Evolutionary conservation across 2,329 filamentous ascomycete genomes (phyloP), one percentile per base, ranked within the genome.

Genomic region (Colletotrichum lini): DNA sequence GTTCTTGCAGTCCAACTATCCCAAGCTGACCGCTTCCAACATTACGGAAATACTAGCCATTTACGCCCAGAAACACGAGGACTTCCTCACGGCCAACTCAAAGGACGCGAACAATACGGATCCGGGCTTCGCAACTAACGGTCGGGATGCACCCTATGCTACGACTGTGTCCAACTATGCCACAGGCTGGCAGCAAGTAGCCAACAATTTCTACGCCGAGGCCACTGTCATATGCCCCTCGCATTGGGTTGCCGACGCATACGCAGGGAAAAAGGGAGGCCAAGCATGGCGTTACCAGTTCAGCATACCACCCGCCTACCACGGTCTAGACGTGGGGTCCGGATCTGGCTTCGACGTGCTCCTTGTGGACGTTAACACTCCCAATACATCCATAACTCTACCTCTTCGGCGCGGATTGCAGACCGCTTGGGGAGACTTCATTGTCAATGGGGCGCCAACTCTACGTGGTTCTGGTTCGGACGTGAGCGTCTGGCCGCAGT

Each of bases 61-160:
- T 1, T 70, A 70, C 38, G 30, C 62, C 15, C 62, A 53, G 26
- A 60, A 70, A 3, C n/a, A 66, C 47, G 40, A 70, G 21, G 47
- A n/a, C 1, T 66, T 70, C 8, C 47, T 70, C 3, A 15, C 42
- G 9, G 40, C 47, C 2, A 66, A 49, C 30, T 70, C 67, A 3
- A 70, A 47, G 8, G 62, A 66, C 30, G 67, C 61, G 9, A 70
- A 66, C 8, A 70, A 70, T 30, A 70, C 67, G 18, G 67, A 70
- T 26, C 67, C 67, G 0, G 67, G 67, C 13, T 70, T 70, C 21
- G 23, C 30, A 15, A 70, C 67, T 5, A 47, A 49, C 45, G 67
- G 67, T 6, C 45, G 38, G 2, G 4, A 59, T 15, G 21, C 61
- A 10, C 67, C 67, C 4, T 70, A 30, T n/a, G 61, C 67, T 2